These are phyloP conservation scores for Melaleuca alternifolia DNA, from an alignment of 345 rosid species.

Conservation along the genomic window DNA sequence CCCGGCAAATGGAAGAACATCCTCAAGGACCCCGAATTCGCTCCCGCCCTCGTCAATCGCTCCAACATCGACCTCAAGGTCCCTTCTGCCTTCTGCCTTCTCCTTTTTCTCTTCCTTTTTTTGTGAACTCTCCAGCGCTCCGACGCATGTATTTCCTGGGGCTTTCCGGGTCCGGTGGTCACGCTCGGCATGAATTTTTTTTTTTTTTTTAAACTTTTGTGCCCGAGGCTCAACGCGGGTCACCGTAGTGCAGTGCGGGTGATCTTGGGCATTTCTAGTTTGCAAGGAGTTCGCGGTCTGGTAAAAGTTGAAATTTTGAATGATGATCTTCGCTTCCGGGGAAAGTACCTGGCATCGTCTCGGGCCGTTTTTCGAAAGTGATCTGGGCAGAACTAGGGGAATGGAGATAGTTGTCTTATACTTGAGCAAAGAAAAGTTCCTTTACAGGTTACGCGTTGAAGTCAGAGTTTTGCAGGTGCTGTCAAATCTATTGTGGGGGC, in stretches of 20 bases:
- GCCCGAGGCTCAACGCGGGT: not conserved
- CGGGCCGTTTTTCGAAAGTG: not conserved
- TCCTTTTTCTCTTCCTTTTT: not conserved
- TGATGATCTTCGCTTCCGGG: not conserved
- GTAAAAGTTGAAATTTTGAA: not conserved
- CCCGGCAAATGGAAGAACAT: constrained; percentile 93
- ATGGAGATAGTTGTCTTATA: not conserved
- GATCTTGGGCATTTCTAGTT: not conserved
- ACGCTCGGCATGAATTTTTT: not conserved
- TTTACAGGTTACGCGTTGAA: not conserved
- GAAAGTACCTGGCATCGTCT: not conserved
- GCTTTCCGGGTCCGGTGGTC: not conserved
- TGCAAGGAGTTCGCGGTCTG: not conserved
- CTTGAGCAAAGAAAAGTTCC: not conserved
- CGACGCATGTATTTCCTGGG: not conserved
- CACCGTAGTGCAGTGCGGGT: not conserved
- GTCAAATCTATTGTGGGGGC: not conserved
- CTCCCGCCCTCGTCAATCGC: constrained; percentile 46
- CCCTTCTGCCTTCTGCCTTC: not conserved
- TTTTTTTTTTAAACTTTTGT: not conserved
- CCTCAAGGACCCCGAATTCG: constrained; percentile 59
- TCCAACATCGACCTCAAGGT: constrained; percentile 93
- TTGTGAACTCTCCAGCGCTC: not conserved
- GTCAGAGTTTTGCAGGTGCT: not conserved
- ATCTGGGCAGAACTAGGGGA: not conserved